phyloP scores from a whole-genome alignment of 352 stramenopile species.

The Thalassiosira allenii region DNA sequence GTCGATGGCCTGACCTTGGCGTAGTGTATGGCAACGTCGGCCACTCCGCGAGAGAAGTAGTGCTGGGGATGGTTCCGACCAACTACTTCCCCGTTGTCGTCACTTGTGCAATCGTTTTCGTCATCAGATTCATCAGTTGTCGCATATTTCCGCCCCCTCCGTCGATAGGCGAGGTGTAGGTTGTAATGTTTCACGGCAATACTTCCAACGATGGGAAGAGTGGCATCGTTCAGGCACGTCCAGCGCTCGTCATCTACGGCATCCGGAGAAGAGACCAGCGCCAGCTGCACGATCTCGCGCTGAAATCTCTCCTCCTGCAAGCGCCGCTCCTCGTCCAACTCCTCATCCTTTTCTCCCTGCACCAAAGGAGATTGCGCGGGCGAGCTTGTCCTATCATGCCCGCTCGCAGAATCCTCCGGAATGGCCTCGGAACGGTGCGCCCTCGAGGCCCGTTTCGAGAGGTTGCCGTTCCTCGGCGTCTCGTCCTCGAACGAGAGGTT shows the following conservation, averaged over 20 bases:
- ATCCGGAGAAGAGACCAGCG: constrained; percentile 7
- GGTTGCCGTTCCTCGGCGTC: constrained; percentile 47
- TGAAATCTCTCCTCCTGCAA: constrained; percentile 53
- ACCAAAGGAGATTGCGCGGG: neutral
- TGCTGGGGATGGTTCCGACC: too few relatives aligned
- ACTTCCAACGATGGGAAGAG: neutral
- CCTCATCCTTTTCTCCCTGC: neutral
- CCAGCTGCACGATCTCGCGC: constrained; percentile 51
- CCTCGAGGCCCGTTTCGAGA: neutral
- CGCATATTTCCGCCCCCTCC: neutral
- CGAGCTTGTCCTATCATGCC: too few relatives aligned
- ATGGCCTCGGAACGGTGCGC: neutral
- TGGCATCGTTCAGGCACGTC: constrained; percentile 17
- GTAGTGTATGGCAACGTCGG: constrained; percentile 51
- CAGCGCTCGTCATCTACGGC: constrained; percentile 1
- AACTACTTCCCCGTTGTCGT: too few relatives aligned
- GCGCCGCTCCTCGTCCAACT: constrained; percentile 7
- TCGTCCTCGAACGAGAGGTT: neutral
- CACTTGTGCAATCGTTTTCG: constrained; percentile 2
- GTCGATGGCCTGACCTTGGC: constrained; percentile 45
- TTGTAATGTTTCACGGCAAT: neutral
- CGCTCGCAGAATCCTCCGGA: neutral
- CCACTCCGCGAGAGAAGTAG: constrained; percentile 45
- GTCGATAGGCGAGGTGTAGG: constrained; percentile 36
- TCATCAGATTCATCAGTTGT: neutral